These are phyloP conservation scores for Colletotrichum sp. DNA, from an alignment of 2,329 filamentous ascomycete species.

Conservation along the genomic window DNA sequence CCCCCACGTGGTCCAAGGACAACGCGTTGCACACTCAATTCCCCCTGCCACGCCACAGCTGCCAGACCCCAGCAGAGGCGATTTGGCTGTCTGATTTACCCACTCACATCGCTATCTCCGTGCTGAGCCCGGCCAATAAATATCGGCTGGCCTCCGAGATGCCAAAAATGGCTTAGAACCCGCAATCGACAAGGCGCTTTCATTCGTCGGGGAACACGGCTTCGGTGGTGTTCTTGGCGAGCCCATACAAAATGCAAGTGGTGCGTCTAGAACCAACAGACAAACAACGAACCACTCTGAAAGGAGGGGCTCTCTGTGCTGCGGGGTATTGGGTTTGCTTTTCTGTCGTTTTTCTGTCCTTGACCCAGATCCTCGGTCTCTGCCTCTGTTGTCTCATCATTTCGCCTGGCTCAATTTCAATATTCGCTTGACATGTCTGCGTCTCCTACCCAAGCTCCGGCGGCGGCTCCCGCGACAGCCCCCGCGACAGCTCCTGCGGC, in stretches of 20 bases:
- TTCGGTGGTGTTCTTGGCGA: neutral
- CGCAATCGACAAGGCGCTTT: neutral
- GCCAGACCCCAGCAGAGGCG: too few relatives aligned
- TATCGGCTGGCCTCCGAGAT: neutral
- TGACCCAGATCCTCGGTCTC: neutral
- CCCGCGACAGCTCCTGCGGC: neutral
- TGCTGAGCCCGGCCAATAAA: too few relatives aligned
- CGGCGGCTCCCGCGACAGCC: neutral
- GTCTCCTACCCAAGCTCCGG: too few relatives aligned
- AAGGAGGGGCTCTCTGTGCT: neutral
- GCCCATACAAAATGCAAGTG: neutral
- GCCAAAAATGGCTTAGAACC: neutral
- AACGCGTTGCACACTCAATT: too few relatives aligned
- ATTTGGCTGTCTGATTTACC: too few relatives aligned
- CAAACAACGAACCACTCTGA: neutral
- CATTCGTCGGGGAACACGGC: neutral
- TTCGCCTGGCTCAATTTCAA: neutral
- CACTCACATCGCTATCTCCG: too few relatives aligned
- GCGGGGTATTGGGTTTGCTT: neutral
- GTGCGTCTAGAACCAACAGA: neutral
- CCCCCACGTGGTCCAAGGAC: too few relatives aligned
- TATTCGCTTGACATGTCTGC: neutral
- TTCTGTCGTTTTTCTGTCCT: neutral
- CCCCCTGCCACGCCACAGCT: too few relatives aligned
- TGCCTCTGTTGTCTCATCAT: neutral